These are phyloP conservation scores for Hydnum rufescens DNA, from an alignment of 768 basidiomycete species.

Conservation along the genomic window DNA sequence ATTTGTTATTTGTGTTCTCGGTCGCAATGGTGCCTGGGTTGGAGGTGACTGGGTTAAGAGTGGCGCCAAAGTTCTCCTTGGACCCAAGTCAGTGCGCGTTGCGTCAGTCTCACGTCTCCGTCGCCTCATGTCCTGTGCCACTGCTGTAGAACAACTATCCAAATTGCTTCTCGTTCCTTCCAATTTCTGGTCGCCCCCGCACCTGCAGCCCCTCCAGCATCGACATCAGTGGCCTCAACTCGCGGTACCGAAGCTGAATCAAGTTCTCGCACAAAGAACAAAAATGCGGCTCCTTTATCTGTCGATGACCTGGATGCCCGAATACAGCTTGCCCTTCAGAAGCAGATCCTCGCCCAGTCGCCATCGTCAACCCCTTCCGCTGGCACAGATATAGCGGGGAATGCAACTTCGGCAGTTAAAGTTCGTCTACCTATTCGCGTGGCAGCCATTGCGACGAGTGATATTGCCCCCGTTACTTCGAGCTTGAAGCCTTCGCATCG, in stretches of 20 bases:
- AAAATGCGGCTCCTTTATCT: not conserved
- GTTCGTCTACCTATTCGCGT: not conserved
- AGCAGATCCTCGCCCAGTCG: not conserved
- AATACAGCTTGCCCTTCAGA: conserved; percentile 35
- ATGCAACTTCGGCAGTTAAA: not conserved
- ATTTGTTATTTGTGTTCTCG: conserved; percentile 77
- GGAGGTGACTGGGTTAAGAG: conserved; percentile 90
- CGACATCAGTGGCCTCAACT: too few relatives aligned
- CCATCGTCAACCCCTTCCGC: conserved; percentile 1
- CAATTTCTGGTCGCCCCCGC: conserved; percentile 82
- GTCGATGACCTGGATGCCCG: conserved; percentile 4
- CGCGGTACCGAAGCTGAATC: not conserved
- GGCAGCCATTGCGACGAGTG: not conserved
- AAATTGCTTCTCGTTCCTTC: conserved; percentile 94
- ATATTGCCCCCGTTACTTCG: not conserved
- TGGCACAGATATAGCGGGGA: conserved; percentile 11
- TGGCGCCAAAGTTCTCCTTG: conserved; percentile 66
- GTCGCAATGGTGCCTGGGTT: conserved; percentile 97
- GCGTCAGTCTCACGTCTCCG: conserved; percentile 1
- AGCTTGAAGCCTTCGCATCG: not conserved
- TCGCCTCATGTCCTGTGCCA: conserved; percentile 10
- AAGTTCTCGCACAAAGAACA: conserved; percentile 1
- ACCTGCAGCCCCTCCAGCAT: conserved; percentile 3
- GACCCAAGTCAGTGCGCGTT: conserved; percentile 43
- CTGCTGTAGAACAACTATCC: conserved; percentile 63